A percentile compares a stretch with the other conserved stretches of the same genome.
Conservation (phyloP, 2,329 filamentous ascomycete species). For the Penicillium sp. region DNA sequence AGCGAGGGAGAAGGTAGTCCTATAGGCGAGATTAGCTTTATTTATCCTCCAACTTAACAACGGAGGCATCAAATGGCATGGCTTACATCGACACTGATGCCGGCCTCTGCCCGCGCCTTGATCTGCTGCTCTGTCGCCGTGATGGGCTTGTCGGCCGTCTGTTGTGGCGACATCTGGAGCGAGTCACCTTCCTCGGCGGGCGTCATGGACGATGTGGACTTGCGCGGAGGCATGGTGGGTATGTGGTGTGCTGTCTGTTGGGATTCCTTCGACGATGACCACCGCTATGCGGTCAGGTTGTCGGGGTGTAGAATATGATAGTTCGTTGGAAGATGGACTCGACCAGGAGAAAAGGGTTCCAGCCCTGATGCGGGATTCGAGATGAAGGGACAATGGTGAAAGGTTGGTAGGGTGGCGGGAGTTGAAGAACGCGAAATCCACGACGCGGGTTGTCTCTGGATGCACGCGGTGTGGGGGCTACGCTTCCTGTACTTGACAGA, state of each 20-base stretch:
- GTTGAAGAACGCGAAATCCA: slow-evolving; percentile 21
- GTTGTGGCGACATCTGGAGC: slow-evolving; percentile 15
- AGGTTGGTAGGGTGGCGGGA: slow-evolving; percentile 2
- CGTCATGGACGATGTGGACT: slow-evolving; percentile 33
- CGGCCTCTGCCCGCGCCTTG: slow-evolving; percentile 36
- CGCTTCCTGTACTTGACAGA: neutral
- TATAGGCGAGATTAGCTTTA: slow-evolving; percentile 21
- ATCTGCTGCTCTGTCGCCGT: slow-evolving; percentile 39
- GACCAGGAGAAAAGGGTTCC: neutral
- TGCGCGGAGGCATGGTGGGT: slow-evolving; percentile 32
- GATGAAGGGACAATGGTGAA: neutral
- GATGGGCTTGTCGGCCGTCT: slow-evolving; percentile 23
- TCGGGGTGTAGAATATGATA: neutral
- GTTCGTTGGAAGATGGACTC: neutral
- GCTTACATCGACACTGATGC: slow-evolving; percentile 40
- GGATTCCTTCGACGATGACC: neutral
- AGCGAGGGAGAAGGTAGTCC: slow-evolving; percentile 61
- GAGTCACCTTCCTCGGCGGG: slow-evolving; percentile 22
- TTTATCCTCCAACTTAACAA: neutral
- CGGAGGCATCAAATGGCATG: neutral
- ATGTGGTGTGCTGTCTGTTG: neutral
- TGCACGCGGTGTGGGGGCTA: slow-evolving; percentile 9
- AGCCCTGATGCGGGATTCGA: neutral
- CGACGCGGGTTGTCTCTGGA: slow-evolving; percentile 11
- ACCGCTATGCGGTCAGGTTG: neutral